Base-by-base conservation (phyloP, 1,284 basidiomycete genomes). In the Puccinia coronata region DNA sequence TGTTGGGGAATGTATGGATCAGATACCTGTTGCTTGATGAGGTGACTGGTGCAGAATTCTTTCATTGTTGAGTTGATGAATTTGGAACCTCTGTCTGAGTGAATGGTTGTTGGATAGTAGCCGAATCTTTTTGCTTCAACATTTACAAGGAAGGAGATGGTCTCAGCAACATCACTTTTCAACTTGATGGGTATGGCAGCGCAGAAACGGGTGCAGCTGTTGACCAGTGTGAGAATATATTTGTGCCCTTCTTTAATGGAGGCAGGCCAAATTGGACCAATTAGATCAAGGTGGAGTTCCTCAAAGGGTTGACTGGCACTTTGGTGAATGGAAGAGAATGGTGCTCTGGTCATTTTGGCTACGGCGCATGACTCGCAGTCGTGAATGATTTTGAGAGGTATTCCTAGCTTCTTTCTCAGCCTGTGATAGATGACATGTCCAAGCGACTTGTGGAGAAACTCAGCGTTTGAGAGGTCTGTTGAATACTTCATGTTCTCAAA, bases 1-100 rank as follows among this genome's bases (percentile, higher is more conserved):
- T 69, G 65, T 47, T 69, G 65, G 12, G 39, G 65, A 14, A 41
- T 69, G 20, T 69, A 69, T 2, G 65, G 14, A 28, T 69, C 65
- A n/a, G 65, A 69, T 28, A 25, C 5, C 25, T 25, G 23, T 4
- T 23, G 3, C n/a, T n/a, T 8, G 12, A 69, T 69, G 23, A 43
- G 16, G 25, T 69, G 65, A 25, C 23, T 11, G 20, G 43, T 47
- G 23, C 65, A 69, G 36, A 23, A 69, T 8, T 69, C 25, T 1
- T 12, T 43, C 11, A 69, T 18, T 25, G 36, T 4, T 9, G 6
- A 25, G 25, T 69, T 69, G 23, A 69, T 5, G 11, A 69, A 69
- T 25, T 69, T 20, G 1, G 65, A n/a, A 3, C 65, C 65, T 47
- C 39, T 20, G n/a, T 69, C 34, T 28, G 65, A 69, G 16, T 69